Base-by-base conservation (phyloP, 1,284 basidiomycete species). In the Sporisorium reilianum region DNA sequence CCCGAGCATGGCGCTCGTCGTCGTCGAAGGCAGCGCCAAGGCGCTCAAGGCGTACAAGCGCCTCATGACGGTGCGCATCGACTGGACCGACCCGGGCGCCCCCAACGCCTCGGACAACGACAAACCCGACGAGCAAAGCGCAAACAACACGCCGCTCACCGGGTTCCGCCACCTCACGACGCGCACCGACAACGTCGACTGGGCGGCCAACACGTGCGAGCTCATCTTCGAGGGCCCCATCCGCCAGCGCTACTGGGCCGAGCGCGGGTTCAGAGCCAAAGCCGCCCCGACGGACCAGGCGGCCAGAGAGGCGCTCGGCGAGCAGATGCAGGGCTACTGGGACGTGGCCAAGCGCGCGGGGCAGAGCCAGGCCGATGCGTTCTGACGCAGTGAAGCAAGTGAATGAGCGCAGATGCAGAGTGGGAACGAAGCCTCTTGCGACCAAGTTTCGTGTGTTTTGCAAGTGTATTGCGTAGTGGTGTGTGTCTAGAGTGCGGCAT, bases 201-300 rank as follows among this genome's bases (percentile, higher is more conserved):
- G 97, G 81, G 91, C 91, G 63, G 89, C 93, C 72, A 99, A 99
- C 85, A 89, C 89, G 66, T 99, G 96, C 85, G 91, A 91, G 81
- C 85, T 97, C 50, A 90, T 99, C 7, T 99, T 96, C 93, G 93
- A 97, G 84, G 96, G 97, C 12, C 89, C 91, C 54, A 85, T 97
- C 50, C 88, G 93, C 41, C 94, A 98, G 74, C 88, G 94, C 36
- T 14, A 53, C 8, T 77, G 76, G 49, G 49, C 40, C 10, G 48
- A 48, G 0, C 51, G 60, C 22, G 87, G 89, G 38, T 97, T 95
- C 85, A 90, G 87, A 79, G 88, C 88, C 54, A 66, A 72, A 25
- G 53, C 49, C 64, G 94, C 92, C 75, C 93, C 94, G 50, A 92
- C 91, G 7, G 96, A 99, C 85, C 86, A 88, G 23, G 88, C 90